Base-by-base conservation (phyloP, 2,329 filamentous ascomycete species). In the Alternaria rosae region DNA sequence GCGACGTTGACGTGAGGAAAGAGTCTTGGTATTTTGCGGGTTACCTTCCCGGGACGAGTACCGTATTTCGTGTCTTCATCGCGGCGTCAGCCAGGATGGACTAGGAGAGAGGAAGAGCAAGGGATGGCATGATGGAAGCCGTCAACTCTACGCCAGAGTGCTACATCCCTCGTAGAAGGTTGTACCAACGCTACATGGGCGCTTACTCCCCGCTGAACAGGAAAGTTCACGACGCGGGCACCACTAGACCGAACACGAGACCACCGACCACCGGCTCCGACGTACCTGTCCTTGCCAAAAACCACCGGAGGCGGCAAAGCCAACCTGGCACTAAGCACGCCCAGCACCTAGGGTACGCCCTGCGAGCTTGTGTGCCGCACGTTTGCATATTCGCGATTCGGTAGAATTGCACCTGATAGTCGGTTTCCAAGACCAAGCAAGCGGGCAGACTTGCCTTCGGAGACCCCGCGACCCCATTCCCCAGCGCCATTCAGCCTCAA, bases 321-420 rank as follows among this genome's bases (percentile, higher is more conserved):
- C 30, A 51, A 30, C 20, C 32, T 23, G 10, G 12, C 38, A 55
- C 59, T 69, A 65, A 42, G 38, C 48, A 57, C 52, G 64, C 68
- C 66, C 54, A 72, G 70, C 32, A 59, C 48, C 62, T 57, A 35
- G 57, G 44, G 57, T 61, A 63, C 61, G 56, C 30, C 35, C 23
- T 53, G 43, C 61, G 54, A 44, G 57, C 28, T 45, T 47, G 44
- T 53, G 63, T 54, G 66, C 63, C 63, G 51, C 43, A 42, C 48
- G 57, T 38, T 61, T 61, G 58, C 58, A 63, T 61, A 45, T 51
- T 56, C 51, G 25, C 52, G 13, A 52, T 35, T 26, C n/a, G 47
- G 28, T 21, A 21, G 56, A 48, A 25, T 21, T 21, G 35, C 41
- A 28, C n/a, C 13, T n/a, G 48, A 55, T n/a, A 51, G 23, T 28